Percentiles rank a stretch among this genome's conserved stretches.
Conservation (phyloP, 441 rosid genomes). For the Oxalis stricta region DNA sequence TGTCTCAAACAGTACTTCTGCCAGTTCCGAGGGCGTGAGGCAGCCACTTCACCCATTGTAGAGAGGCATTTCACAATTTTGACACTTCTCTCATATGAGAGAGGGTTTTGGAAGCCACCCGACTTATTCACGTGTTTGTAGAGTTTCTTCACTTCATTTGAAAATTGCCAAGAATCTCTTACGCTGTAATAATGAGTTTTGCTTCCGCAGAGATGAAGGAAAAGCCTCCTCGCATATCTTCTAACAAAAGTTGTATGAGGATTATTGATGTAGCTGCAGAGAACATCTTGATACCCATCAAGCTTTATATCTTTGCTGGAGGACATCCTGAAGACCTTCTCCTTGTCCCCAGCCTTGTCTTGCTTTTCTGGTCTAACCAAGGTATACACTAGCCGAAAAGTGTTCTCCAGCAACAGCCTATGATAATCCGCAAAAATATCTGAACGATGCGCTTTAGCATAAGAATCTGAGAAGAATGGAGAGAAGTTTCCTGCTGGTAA, state of each 20-base stretch:
- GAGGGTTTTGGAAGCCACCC: constrained; percentile 82
- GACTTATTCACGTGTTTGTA: constrained; percentile 89
- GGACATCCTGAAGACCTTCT: constrained; percentile 52
- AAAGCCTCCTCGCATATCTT: constrained; percentile 97
- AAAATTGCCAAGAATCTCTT: constrained; percentile 97
- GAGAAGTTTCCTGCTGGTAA: constrained; percentile 93
- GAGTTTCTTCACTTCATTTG: constrained; percentile 80
- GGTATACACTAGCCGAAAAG: constrained; percentile 84
- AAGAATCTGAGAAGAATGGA: constrained; percentile 98
- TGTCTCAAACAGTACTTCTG: constrained; percentile 96
- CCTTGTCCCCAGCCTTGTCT: constrained; percentile 92
- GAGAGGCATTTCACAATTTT: constrained; percentile 93
- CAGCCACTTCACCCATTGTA: constrained; percentile 93
- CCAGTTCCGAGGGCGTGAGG: constrained; percentile 98
- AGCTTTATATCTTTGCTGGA: constrained; percentile 83
- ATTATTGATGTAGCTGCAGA: constrained; percentile 97
- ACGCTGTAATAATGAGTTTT: constrained; percentile 96
- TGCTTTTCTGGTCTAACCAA: constrained; percentile 98
- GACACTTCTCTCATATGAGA: constrained; percentile 92
- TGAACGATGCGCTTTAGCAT: constrained; percentile 84
- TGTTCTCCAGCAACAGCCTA: constrained; percentile 87
- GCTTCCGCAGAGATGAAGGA: constrained; percentile 97
- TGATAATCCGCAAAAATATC: constrained; percentile 95
- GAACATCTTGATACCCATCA: constrained; percentile 96
- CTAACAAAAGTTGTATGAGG: constrained; percentile 91